phyloP scores from a whole-genome alignment of 768 basidiomycete genomes.

The Inosperma sp. region DNA sequence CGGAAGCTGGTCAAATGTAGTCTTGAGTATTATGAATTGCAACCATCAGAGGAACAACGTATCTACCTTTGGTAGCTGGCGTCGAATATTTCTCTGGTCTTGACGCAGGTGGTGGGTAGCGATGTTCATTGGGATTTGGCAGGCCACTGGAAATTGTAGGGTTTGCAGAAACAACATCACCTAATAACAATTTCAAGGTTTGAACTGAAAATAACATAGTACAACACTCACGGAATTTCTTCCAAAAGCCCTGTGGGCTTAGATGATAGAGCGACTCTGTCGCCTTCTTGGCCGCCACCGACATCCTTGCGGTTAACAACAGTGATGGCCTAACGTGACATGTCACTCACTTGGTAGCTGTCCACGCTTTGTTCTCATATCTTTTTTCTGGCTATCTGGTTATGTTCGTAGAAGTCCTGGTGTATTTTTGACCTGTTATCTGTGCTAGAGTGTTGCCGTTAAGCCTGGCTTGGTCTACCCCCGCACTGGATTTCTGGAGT shows the following conservation, averaged over 20 bases:
- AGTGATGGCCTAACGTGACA: too few relatives aligned
- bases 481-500: too few relatives aligned
- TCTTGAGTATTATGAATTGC: neutral
- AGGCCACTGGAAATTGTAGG: slow-evolving; percentile 90
- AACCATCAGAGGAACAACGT: neutral
- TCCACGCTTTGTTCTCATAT: too few relatives aligned
- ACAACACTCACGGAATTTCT: slow-evolving; percentile 77
- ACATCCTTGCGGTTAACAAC: slow-evolving; percentile 17
- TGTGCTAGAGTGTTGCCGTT: too few relatives aligned
- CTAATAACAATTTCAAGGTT: slow-evolving; percentile 35
- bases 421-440: too few relatives aligned
- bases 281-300: slow-evolving; percentile 72
- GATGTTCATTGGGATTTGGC: slow-evolving; percentile 64
- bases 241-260: slow-evolving; percentile 90
- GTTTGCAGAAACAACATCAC: slow-evolving; percentile 79
- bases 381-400: too few relatives aligned
- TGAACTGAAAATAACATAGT: neutral
- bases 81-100: slow-evolving; percentile 82
- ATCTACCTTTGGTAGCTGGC: slow-evolving; percentile 80
- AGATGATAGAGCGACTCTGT: slow-evolving; percentile 90
- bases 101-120: slow-evolving; percentile 86
- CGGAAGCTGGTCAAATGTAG: slow-evolving; percentile 52
- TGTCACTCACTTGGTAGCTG: too few relatives aligned
- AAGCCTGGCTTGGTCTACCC: too few relatives aligned
- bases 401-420: too few relatives aligned